A percentile compares a stretch with the other conserved stretches of the same genome.
These are phyloP conservation scores for Lipomyces spencermartinsiae DNA, from an alignment of 805 yeast species.

Conservation along the genomic window DNA sequence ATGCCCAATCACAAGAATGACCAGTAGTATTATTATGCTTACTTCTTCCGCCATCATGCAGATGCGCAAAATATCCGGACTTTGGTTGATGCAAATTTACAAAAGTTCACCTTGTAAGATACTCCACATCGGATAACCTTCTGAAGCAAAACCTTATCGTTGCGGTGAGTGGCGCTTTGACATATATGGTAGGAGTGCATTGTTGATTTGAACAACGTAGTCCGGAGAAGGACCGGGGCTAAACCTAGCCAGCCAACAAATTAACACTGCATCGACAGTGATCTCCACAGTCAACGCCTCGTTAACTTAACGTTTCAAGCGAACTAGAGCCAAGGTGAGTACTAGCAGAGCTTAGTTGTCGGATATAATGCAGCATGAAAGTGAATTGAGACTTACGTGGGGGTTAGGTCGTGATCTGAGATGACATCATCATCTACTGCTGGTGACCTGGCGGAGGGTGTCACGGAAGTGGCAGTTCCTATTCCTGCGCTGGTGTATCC, in stretches of 20 bases:
- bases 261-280: neutral
- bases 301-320: neutral
- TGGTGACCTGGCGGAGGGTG: neutral
- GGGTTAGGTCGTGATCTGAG: neutral
- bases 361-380: neutral
- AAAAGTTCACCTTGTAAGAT: no score
- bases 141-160: no score
- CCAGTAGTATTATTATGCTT: neutral
- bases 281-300: neutral
- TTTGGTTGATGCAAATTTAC: neutral
- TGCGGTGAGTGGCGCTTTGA: no score
- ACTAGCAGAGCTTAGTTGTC: neutral
- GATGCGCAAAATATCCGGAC: neutral
- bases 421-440: slow-evolving; percentile 1
- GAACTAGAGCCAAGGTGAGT: neutral
- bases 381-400: neutral
- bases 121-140: no score
- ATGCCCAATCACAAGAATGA: neutral
- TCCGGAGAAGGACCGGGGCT: no score
- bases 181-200: neutral
- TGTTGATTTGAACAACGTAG: neutral
- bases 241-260: no score
- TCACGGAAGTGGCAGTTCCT: neutral
- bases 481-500: neutral
- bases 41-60: neutral